Percentiles rank a stretch among this genome's conserved stretches.
Conservation (phyloP, 139 green algal species). For the Picochlorum costavermella region DNA sequence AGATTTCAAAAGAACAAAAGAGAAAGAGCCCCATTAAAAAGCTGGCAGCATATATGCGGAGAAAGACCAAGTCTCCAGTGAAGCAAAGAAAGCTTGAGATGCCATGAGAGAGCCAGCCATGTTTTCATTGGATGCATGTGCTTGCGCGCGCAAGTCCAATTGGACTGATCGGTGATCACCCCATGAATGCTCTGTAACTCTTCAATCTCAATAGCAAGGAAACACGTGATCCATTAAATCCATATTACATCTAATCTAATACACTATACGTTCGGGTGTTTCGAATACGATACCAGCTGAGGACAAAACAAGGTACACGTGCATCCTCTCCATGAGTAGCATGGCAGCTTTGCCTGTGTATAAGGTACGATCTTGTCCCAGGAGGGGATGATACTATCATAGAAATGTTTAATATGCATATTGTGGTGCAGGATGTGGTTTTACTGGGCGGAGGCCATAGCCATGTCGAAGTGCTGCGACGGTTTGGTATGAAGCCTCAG, state of each 20-base stretch:
- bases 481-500: conserved; percentile 67
- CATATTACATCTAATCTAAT: too few species aligned
- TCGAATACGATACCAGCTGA: background rate
- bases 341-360: background rate
- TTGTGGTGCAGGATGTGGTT: conserved; percentile 65
- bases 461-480: conserved; percentile 68
- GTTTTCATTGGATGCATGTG: too few species aligned
- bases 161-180: too few species aligned
- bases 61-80: background rate
- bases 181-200: too few species aligned
- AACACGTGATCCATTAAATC: too few species aligned
- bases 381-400: background rate
- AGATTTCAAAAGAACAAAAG: background rate
- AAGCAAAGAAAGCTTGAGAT: background rate
- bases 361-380: background rate
- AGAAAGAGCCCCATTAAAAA: conserved; percentile 1
- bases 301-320: background rate
- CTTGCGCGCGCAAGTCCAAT: too few species aligned
- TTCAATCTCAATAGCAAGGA: too few species aligned
- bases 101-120: too few species aligned
- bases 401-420: background rate
- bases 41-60: background rate
- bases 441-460: conserved; percentile 77
- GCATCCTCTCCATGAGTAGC: background rate
- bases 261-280: too few species aligned